Conservation (phyloP, 768 basidiomycete genomes). For the Xanthoconium purpureum region DNA sequence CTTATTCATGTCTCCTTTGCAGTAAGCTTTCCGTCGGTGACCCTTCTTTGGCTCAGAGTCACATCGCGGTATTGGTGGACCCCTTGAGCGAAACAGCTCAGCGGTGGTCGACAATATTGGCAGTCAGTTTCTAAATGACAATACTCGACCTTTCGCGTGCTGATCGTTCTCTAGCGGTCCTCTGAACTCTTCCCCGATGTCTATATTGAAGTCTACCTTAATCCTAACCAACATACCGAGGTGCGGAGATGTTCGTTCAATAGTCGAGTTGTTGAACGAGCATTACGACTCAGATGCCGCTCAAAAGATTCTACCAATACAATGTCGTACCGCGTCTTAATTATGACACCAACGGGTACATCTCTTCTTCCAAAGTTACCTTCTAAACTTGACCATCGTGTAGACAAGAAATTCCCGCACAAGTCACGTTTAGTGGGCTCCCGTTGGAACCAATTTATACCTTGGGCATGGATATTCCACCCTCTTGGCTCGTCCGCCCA, state of each 20-base stretch:
- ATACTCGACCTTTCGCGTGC: neutral
- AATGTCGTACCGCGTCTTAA: constrained; percentile 52
- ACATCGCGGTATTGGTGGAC: constrained; percentile 73
- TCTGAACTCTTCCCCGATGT: constrained; percentile 54
- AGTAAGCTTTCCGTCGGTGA: constrained; percentile 75
- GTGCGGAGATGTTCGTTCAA: constrained; percentile 37
- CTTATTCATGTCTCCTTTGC: constrained; percentile 1
- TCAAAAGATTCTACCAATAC: constrained; percentile 92
- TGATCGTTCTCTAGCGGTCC: constrained; percentile 12
- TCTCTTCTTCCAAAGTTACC: neutral
- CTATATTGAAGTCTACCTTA: constrained; percentile 74
- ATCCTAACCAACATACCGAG: constrained; percentile 66
- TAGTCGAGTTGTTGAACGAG: neutral
- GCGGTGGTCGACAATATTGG: constrained; percentile 77
- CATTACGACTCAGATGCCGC: constrained; percentile 56
- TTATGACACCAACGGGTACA: constrained; percentile 71
- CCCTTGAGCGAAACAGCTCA: constrained; percentile 84
- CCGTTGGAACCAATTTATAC: constrained; percentile 91
- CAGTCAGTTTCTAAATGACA: constrained; percentile 43
- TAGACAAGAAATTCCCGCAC: constrained; percentile 58
- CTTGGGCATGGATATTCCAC: constrained; percentile 86
- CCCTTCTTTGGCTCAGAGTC: constrained; percentile 60
- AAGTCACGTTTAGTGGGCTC: constrained; percentile 64
- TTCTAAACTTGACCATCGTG: neutral
- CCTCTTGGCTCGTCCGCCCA: constrained; percentile 92